Base-by-base conservation (phyloP, 1,139 yeast species). In the Magnusiomyces suaveolens region DNA sequence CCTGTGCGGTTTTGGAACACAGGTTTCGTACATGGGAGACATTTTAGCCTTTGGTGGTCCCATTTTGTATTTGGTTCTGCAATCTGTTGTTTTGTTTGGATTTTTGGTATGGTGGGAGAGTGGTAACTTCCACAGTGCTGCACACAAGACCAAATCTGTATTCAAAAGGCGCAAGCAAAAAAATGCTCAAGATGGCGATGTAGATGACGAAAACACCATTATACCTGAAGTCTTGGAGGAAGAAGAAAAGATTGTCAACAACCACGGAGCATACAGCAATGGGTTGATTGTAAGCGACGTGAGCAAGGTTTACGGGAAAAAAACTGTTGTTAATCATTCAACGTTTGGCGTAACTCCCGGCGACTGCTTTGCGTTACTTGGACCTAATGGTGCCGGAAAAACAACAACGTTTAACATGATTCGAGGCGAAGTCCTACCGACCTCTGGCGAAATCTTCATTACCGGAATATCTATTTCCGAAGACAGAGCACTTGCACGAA, bases 351-450 rank as follows among this genome's bases (percentile, higher is more conserved):
- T 70, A 18, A 60, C 59, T 32, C 62, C 63, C 12, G 66, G 66
- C 29, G 73, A 70, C 47, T 65, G 69, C 43, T 69, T 70, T 62
- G 73, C 71, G 1, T 59, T 70, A 14, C 62, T 87, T 83, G 97
- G 97, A 76, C 96, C 96, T 68, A 89, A 89, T 75, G 97, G 97
- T 81, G 96, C 97, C 65, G 97, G 97, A 79, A 89, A 89, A 76
- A 88, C 96, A 64, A 89, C 97, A 0, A 70, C 87, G 14, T 72
- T 87, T 60, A 85, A 85, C 63, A 72, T 81, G 61, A 74, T 87
- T 38, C 80, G 94, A 18, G 84, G 88, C 14, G 78, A 70, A 50
- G 59, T 63, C 2, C 46, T 52, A 14, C 66, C 72, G 1, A 59
- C 65, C 10, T 53, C 54, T 2, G 73, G 73, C 3, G 66, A 62